Evolutionary conservation across 176 grass and related monocot genomes (phyloP).

Genomic region (Triticum turgidum): DNA sequence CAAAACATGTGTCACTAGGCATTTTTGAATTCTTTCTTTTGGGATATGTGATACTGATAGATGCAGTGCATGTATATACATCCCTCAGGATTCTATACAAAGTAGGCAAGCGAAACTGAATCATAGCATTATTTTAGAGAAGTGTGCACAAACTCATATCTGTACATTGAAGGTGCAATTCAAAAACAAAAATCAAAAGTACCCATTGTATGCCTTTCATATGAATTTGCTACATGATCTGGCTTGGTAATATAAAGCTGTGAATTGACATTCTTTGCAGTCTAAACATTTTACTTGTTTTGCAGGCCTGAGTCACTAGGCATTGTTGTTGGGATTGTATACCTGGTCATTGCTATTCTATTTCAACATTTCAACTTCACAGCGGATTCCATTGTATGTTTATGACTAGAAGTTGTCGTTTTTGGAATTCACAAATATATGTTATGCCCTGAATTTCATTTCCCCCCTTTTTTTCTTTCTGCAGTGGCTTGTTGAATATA

Average conservation of each 20-base stretch:
- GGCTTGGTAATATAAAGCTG: slow-evolving; percentile 6
- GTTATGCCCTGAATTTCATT: slow-evolving; percentile 14
- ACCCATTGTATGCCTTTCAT: neutral
- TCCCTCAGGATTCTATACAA: slow-evolving; percentile 13
- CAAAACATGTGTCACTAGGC: neutral
- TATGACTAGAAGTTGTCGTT: neutral
- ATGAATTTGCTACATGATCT: neutral
- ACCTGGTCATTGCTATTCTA: slow-evolving; percentile 89
- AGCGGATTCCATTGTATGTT: slow-evolving; percentile 80
- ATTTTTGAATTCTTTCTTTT: neutral
- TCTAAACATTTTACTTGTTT: slow-evolving; percentile 28
- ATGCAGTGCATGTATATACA: neutral
- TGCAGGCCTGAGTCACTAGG: slow-evolving; percentile 91
- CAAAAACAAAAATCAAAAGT: neutral
- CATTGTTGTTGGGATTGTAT: slow-evolving; percentile 91
- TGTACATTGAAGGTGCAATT: neutral
- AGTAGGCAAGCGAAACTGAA: neutral
- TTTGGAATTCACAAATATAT: slow-evolving; percentile 14
- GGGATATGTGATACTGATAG: neutral
- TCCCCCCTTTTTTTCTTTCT: slow-evolving; percentile 19
- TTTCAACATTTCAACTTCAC: slow-evolving; percentile 91
- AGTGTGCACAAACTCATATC: neutral
- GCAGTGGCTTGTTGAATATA: slow-evolving; percentile 99
- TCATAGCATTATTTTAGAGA: neutral
- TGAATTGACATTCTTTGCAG: neutral